phyloP scores from a whole-genome alignment of 345 rosid species.

The Hibiscus syriacus region DNA sequence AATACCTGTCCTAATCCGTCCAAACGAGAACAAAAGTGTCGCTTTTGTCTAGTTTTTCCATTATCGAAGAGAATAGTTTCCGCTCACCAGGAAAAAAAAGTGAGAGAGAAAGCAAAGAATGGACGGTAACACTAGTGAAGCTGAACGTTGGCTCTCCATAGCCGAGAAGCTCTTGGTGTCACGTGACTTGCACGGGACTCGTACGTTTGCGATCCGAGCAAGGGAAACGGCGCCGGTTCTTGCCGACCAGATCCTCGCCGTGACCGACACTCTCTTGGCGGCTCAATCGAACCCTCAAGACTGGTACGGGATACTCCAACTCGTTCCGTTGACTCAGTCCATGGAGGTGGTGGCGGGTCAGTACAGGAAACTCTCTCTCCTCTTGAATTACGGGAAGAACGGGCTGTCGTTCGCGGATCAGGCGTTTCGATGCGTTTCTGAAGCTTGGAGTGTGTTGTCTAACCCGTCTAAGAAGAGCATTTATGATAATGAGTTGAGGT shows the following conservation, averaged over 20 bases:
- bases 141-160: conserved; percentile 71
- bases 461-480: conserved; percentile 53
- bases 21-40: neutral
- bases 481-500: conserved; percentile 65
- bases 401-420: conserved; percentile 66
- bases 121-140: conserved; percentile 42
- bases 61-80: neutral
- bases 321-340: conserved; percentile 51
- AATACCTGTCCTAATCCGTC: neutral
- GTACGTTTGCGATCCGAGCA: conserved; percentile 75
- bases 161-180: conserved; percentile 78
- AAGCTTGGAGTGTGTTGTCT: conserved; percentile 81
- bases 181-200: conserved; percentile 68
- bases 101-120: conserved; percentile 15
- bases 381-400: conserved; percentile 57
- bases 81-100: neutral
- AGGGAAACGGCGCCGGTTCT: conserved; percentile 65
- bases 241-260: conserved; percentile 66
- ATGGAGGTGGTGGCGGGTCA: conserved; percentile 65
- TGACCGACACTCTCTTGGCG: conserved; percentile 69
- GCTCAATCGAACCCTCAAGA: conserved; percentile 46
- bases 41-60: neutral
- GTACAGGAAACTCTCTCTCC: conserved; percentile 69
- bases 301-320: conserved; percentile 81
- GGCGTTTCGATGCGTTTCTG: conserved; percentile 58